These are phyloP conservation scores for Solioccasus polychromus DNA, from an alignment of 768 basidiomycete species.

Conservation along the genomic window DNA sequence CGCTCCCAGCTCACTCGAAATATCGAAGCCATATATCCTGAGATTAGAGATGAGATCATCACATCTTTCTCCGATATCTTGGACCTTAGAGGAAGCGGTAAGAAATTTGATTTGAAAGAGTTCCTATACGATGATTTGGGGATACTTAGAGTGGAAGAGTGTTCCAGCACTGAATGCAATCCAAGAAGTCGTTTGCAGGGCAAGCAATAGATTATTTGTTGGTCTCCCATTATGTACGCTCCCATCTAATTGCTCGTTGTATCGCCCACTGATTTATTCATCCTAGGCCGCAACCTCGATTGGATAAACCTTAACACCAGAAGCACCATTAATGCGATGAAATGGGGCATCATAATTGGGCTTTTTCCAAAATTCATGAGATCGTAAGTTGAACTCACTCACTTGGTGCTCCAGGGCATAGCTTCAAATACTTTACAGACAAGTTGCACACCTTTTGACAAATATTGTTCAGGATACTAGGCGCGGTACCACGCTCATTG, in stretches of 20 bases:
- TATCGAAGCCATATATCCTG: conserved; percentile 36
- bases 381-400: conserved; percentile 23
- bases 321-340: conserved; percentile 18
- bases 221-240: conserved; percentile 16
- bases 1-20: conserved; percentile 36
- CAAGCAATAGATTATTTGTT: conserved; percentile 9
- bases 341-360: conserved; percentile 16
- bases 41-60: conserved; percentile 44
- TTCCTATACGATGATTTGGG: neutral
- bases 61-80: conserved; percentile 40
- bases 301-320: conserved; percentile 32
- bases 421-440: neutral
- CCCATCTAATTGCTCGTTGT: neutral
- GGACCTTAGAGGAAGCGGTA: conserved; percentile 16
- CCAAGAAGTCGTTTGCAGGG: conserved; percentile 7
- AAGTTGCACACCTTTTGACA: conserved; percentile 1
- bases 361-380: conserved; percentile 33
- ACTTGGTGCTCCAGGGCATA: neutral
- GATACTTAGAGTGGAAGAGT: conserved; percentile 13
- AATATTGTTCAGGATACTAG: conserved; percentile 4
- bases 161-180: neutral
- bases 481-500: conserved; percentile 15
- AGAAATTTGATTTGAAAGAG: neutral
- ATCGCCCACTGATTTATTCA: neutral
- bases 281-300: conserved; percentile 18